phyloP scores from a whole-genome alignment of 2,329 filamentous ascomycete species.

The Monosporascus cannonballus region DNA sequence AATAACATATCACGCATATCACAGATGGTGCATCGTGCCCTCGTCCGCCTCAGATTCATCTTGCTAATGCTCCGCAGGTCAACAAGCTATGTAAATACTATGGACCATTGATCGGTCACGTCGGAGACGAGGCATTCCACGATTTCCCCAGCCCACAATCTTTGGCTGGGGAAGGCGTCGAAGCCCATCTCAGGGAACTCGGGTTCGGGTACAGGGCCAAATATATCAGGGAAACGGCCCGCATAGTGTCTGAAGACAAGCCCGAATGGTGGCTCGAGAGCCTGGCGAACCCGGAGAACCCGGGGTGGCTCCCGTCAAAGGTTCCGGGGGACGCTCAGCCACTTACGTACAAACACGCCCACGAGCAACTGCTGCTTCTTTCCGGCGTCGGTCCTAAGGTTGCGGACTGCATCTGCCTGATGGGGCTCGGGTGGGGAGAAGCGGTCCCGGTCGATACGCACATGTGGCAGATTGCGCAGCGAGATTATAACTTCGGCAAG shows the following conservation, averaged over 20 bases:
- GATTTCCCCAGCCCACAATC: constrained; percentile 78
- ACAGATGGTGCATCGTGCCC: constrained; percentile 63
- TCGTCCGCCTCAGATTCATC: neutral
- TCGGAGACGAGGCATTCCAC: constrained; percentile 69
- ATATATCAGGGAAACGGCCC: constrained; percentile 83
- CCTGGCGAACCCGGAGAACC: constrained; percentile 71
- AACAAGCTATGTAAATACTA: constrained; percentile 87
- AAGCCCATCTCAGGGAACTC: constrained; percentile 70
- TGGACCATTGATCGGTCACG: constrained; percentile 65
- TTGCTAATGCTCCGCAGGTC: constrained; percentile 40
- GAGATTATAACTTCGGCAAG: constrained; percentile 89
- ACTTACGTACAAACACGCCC: constrained; percentile 70
- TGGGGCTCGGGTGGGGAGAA: constrained; percentile 94
- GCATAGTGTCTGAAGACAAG: constrained; percentile 61
- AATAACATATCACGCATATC: constrained; percentile 96
- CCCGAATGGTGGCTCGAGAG: constrained; percentile 70
- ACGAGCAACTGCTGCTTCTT: constrained; percentile 70
- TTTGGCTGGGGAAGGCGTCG: constrained; percentile 69
- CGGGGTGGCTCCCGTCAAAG: constrained; percentile 46
- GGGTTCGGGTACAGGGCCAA: constrained; percentile 94
- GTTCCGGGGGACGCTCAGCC: constrained; percentile 39
- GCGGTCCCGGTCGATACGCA: constrained; percentile 96
- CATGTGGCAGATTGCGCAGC: constrained; percentile 95
- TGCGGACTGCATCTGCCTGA: constrained; percentile 90
- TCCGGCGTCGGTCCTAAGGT: constrained; percentile 95